Base-by-base conservation (phyloP, 2,329 filamentous ascomycete genomes). In the Nigrospora osmanthi region DNA sequence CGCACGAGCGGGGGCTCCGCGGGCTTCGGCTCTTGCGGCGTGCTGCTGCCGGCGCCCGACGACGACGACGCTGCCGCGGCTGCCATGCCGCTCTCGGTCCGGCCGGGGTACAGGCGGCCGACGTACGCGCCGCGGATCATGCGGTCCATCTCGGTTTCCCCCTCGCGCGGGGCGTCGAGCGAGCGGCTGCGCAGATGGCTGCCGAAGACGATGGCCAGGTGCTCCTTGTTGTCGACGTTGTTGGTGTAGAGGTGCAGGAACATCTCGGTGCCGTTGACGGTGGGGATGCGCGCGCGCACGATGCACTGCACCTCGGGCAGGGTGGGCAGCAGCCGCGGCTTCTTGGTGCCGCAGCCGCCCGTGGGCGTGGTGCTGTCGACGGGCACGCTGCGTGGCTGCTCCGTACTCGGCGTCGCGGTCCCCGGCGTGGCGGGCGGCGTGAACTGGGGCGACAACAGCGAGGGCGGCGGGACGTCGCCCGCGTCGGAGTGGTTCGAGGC, bases 201-300 rank as follows among this genome's bases (percentile, higher is more conserved):
- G 3, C 93, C 93, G 64, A 98, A 98, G 0, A 98, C 93, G 59
- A 98, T 97, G 15, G 93, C 93, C 42, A 98, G 70, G 62, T 98
- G 93, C 61, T 98, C 93, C 66, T 98, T 98, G 52, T 84, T 87
- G 64, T 98, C 93, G 7, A 88, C 81, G 56, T 87, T 87, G 66
- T 98, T 98, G 51, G 83, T 83, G 68, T 98, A 98, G 1, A 97
- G 73, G 60, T 98, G 91, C 42, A 98, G 68, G 66, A 94, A 98
- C 89, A 98, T 97, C 65, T 98, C 90, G 11, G 89, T 87, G 4
- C 91, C 91, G 0, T 78, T 81, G 2, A 89, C 91, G 1, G 91
- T 97, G 1, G 93, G 93, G 56, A 98, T 98, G 44, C 93, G 84
- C 15, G 93, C 93, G 53, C 93, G 85, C 40, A 97, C 93, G 52